Conservation (phyloP, 495 filamentous ascomycete species). For the Podospora pseudocomata region DNA sequence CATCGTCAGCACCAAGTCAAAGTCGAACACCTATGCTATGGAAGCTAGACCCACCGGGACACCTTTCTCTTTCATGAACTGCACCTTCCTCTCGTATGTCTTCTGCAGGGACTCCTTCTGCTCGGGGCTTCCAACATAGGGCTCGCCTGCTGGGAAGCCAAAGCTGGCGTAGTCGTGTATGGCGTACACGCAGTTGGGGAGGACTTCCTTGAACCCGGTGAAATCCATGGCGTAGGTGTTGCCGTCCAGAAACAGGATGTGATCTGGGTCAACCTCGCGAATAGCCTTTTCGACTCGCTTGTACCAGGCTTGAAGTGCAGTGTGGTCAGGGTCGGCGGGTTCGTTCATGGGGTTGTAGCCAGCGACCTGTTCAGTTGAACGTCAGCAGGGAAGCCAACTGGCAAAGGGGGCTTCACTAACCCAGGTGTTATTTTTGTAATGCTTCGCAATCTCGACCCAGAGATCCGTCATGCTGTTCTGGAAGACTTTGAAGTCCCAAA, state of each 20-base stretch:
- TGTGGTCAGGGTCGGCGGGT: conserved; percentile 56
- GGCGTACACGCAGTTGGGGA: conserved; percentile 56
- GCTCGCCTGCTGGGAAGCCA: conserved; percentile 55
- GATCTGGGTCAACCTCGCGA: conserved; percentile 55
- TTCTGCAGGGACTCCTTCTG: conserved; percentile 49
- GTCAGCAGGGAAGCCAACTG: neutral
- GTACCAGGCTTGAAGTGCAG: conserved; percentile 55
- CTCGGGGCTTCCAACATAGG: conserved; percentile 48
- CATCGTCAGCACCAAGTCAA: neutral
- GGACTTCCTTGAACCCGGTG: conserved; percentile 34
- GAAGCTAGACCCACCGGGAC: conserved; percentile 40
- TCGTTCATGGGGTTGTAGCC: conserved; percentile 68
- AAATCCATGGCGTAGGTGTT: conserved; percentile 63
- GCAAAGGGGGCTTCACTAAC: neutral
- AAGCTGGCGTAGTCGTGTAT: conserved; percentile 59
- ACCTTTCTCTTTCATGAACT: conserved; percentile 53
- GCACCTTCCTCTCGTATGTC: conserved; percentile 53
- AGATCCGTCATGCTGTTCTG: conserved; percentile 59
- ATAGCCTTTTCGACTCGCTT: conserved; percentile 56
- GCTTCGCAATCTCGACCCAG: conserved; percentile 57
- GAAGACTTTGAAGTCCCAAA: conserved; percentile 62
- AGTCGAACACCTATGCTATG: neutral
- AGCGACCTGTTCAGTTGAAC: conserved; percentile 29
- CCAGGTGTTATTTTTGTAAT: conserved; percentile 51
- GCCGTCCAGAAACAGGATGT: conserved; percentile 62